Evolutionary conservation across 441 rosid species (phyloP).

Genomic region (Arabidopsis lyrata): DNA sequence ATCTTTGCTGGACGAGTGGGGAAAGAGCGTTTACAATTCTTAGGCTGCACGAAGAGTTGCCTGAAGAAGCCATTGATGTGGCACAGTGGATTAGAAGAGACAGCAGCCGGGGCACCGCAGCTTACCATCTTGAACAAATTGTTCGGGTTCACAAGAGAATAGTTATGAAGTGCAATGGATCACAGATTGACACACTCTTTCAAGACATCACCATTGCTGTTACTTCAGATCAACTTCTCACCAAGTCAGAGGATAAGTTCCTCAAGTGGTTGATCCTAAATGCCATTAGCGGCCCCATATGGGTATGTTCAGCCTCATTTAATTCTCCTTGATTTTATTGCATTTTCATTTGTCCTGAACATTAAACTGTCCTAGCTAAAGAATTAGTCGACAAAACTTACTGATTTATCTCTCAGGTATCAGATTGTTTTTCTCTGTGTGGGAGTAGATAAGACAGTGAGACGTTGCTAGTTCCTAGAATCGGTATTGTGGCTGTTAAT

Average conservation of each 20-base stretch:
- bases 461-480: background rate
- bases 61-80: constrained; percentile 50
- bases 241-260: constrained; percentile 65
- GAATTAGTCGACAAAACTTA: background rate
- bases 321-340: background rate
- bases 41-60: constrained; percentile 69
- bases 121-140: constrained; percentile 64
- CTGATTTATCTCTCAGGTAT: background rate
- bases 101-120: constrained; percentile 45
- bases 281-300: constrained; percentile 61
- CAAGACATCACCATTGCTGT: constrained; percentile 64
- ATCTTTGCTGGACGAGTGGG: constrained; percentile 81
- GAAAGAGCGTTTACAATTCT: constrained; percentile 72
- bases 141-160: constrained; percentile 64
- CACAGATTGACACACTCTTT: constrained; percentile 57
- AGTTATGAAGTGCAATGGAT: constrained; percentile 60
- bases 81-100: constrained; percentile 50
- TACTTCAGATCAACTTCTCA: constrained; percentile 55
- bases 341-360: background rate
- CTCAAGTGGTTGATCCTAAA: constrained; percentile 61
- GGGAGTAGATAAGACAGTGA: background rate
- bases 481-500: no score
- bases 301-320: constrained; percentile 54
- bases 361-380: background rate
- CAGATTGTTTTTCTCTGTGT: background rate